Evolutionary conservation across 106 monocot species (phyloP).

Genomic region (Phalaenopsis equestris): DNA sequence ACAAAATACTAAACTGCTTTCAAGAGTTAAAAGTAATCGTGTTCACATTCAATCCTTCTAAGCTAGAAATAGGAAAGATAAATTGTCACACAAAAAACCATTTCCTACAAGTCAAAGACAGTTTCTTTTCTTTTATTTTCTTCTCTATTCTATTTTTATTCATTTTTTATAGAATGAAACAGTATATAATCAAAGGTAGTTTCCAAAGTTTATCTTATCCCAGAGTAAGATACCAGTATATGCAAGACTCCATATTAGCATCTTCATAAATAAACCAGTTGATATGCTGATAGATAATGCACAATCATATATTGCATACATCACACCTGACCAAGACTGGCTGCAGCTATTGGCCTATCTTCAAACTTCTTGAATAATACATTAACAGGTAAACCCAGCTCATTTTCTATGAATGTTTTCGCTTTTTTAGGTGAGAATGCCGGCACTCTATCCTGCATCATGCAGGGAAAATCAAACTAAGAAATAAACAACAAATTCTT

Average conservation of each 20-base stretch:
- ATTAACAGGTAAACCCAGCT: conserved; percentile 70
- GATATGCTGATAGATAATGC: not conserved
- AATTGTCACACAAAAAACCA: not conserved
- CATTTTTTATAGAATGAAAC: too few relatives aligned
- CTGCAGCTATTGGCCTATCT: conserved; percentile 85
- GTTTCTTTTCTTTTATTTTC: too few relatives aligned
- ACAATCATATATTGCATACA: conserved; percentile 1
- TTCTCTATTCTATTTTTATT: too few relatives aligned
- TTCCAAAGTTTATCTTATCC: not conserved
- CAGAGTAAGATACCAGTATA: not conserved
- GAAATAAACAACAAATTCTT: conserved; percentile 11
- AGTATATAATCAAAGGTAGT: not conserved
- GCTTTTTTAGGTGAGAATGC: conserved; percentile 92
- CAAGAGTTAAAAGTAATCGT: too few relatives aligned
- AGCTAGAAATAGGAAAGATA: too few relatives aligned
- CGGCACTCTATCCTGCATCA: conserved; percentile 82
- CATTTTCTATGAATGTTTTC: conserved; percentile 61
- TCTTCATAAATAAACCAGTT: not conserved
- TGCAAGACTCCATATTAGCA: not conserved
- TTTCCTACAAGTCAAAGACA: not conserved
- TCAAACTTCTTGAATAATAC: conserved; percentile 86
- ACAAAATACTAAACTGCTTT: not conserved
- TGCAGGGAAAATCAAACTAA: not conserved
- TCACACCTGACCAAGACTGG: conserved; percentile 97
- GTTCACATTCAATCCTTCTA: too few relatives aligned